A percentile compares a stretch with the other conserved stretches of the same genome.
These are phyloP conservation scores for Xylariaceae sp. DNA, from an alignment of 2,329 filamentous ascomycete species.

Conservation along the genomic window DNA sequence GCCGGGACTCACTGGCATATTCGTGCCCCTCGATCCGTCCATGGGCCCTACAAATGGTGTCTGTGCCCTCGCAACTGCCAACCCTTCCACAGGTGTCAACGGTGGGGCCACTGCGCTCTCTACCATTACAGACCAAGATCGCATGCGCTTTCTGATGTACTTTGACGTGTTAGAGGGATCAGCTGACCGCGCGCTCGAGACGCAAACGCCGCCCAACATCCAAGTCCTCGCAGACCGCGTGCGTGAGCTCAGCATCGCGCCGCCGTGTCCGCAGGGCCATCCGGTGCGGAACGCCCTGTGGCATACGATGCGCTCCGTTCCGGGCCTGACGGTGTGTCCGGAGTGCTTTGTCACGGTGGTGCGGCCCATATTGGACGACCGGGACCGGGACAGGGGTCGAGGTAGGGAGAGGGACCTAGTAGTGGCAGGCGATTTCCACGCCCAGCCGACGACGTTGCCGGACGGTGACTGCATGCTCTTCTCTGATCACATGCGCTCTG, in stretches of 20 bases:
- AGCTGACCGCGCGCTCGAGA: conserved; percentile 45
- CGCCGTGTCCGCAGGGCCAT: conserved; percentile 62
- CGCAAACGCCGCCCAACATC: conserved; percentile 48
- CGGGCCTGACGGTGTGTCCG: conserved; percentile 76
- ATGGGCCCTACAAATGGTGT: conserved; percentile 44
- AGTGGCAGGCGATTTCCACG: conserved; percentile 61
- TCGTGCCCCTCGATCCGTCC: conserved; percentile 48
- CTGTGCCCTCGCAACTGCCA: conserved; percentile 38
- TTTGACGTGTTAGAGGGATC: conserved; percentile 56
- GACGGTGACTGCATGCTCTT: conserved; percentile 71
- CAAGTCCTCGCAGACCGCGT: conserved; percentile 59
- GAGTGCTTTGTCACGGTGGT: conserved; percentile 81
- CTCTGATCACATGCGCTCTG: conserved; percentile 68
- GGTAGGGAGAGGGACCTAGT: conserved; percentile 25
- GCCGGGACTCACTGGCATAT: conserved; percentile 63
- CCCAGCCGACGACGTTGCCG: conserved; percentile 50
- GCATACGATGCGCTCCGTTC: conserved; percentile 71
- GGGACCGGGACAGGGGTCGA: conserved; percentile 16
- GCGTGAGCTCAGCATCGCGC: conserved; percentile 49
- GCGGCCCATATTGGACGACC: conserved; percentile 55
- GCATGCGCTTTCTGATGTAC: conserved; percentile 45
- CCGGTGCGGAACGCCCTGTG: conserved; percentile 59
- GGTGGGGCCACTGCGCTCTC: neutral
- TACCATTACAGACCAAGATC: conserved; percentile 53
- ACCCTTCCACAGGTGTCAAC: neutral